phyloP scores from a whole-genome alignment of 2,329 filamentous ascomycete species.

The Diplocarpon mali region DNA sequence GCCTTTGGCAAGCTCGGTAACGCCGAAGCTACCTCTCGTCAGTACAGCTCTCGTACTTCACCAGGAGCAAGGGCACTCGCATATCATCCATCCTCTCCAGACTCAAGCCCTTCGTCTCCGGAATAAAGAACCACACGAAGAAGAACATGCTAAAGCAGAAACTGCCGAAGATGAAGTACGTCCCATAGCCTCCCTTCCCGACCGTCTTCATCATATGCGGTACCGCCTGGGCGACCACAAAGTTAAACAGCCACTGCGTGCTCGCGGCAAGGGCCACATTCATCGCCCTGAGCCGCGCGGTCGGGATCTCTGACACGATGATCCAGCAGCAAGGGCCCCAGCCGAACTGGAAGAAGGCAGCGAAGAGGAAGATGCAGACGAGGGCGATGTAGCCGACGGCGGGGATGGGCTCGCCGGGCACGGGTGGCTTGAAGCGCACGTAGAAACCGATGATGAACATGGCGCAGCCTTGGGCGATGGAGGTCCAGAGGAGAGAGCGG shows the following conservation, averaged over 20 bases:
- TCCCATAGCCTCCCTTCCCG: constrained; percentile 37
- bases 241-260: constrained; percentile 66
- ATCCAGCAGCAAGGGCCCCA: constrained; percentile 65
- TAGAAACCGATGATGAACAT: constrained; percentile 65
- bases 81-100: constrained; percentile 38
- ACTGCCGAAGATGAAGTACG: constrained; percentile 57
- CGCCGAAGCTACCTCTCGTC: constrained; percentile 41
- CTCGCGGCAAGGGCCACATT: constrained; percentile 59
- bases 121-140: constrained; percentile 31
- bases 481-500: constrained; percentile 32
- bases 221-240: constrained; percentile 56
- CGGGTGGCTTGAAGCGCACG: constrained; percentile 49
- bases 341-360: constrained; percentile 56
- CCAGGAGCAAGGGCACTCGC: constrained; percentile 8
- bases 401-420: constrained; percentile 42
- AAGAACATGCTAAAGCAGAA: constrained; percentile 51
- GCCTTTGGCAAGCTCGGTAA: constrained; percentile 35
- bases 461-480: constrained; percentile 46
- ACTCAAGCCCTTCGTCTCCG: constrained; percentile 56
- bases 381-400: constrained; percentile 60
- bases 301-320: constrained; percentile 59
- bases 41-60: constrained; percentile 2
- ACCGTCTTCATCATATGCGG: constrained; percentile 54
- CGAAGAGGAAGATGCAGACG: constrained; percentile 62
- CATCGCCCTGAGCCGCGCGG: constrained; percentile 50